Base-by-base conservation (phyloP, 306 rosid species). In the Citrullus colocynthis region DNA sequence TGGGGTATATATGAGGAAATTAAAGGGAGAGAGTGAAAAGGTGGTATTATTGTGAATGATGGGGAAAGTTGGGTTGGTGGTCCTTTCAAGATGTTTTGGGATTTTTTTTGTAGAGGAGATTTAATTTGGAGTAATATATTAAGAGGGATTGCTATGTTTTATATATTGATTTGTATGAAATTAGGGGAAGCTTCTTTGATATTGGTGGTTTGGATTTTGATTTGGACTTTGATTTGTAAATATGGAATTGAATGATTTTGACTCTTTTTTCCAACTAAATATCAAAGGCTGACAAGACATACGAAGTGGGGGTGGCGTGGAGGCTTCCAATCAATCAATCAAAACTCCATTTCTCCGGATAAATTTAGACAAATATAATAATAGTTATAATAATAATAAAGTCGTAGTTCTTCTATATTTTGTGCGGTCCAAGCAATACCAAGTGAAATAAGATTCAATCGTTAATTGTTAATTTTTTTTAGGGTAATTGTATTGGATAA, bases 51-150 rank as follows among this genome's bases (percentile, higher is more conserved):
- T 56, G 18, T 39, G 37, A 41, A 41, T n/a, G 65, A 54, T 28
- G 78, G 78, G 51, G 34, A 58, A 20, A n/a, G 66, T 74, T 13
- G 24, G 42, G 44, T n/a, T 32, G 78, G 78, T 52, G 78, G 63
- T 74, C 63, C 51, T 65, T 65, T 65, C 15, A 65, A 37, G 7
- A 37, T 39, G 45, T 64, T 34, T 64, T 34, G 6, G 62, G n/a
- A 3, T 7, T 34, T 63, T 61, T 61, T 59, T 28, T 48, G 17
- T 13, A 30, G 9, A 61, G 18, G 66, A 18, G 17, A 61, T 28
- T 61, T 61, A 13, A 42, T 48, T 48, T 48, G 16, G 16, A 48
- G 16, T 32, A 2, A 24, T 24, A 24, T 24, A 24, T 24, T 48
- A 48, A 48, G 3, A 48, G 52, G 16, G 52, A 48, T 48, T 48